These are phyloP conservation scores for Stemphylium lycopersici DNA, from an alignment of 2,329 filamentous ascomycete species.

Conservation along the genomic window DNA sequence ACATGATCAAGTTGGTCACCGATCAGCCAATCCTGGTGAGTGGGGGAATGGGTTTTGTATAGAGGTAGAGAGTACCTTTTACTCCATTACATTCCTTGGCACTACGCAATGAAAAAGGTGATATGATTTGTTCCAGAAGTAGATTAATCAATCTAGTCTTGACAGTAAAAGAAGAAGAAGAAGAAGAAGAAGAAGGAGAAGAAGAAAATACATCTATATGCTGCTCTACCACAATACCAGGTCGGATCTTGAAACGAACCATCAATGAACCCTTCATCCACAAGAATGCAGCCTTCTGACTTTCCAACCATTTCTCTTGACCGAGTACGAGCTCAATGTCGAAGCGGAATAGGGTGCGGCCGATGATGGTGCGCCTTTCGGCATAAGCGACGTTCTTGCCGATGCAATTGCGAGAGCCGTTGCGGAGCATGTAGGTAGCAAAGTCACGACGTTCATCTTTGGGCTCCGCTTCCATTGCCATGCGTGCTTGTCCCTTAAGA, in stretches of 20 bases:
- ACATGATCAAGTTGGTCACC: no score
- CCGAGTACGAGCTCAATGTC: not conserved
- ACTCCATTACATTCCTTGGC: no score
- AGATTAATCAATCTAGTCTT: no score
- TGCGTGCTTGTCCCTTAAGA: not conserved
- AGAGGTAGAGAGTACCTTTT: no score
- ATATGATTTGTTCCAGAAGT: no score
- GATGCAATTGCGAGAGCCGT: not conserved
- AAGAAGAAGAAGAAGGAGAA: no score
- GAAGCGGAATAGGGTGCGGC: not conserved
- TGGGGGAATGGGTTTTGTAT: no score
- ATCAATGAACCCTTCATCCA: not conserved
- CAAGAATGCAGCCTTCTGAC: not conserved
- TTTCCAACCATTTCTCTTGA: not conserved
- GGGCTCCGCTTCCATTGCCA: not conserved
- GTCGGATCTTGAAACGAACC: not conserved
- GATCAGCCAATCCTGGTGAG: no score
- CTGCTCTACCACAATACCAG: no score
- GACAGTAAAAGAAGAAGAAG: no score
- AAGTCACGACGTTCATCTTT: not conserved
- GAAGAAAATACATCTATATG: no score
- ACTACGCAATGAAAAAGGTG: no score
- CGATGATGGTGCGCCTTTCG: not conserved
- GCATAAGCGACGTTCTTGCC: constrained; percentile 2
- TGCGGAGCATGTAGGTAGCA: constrained; percentile 1